Evolutionary conservation across 805 yeast genomes (phyloP), one percentile per base, ranked within the genome.

Genomic region (Maudiozyma turicensis): DNA sequence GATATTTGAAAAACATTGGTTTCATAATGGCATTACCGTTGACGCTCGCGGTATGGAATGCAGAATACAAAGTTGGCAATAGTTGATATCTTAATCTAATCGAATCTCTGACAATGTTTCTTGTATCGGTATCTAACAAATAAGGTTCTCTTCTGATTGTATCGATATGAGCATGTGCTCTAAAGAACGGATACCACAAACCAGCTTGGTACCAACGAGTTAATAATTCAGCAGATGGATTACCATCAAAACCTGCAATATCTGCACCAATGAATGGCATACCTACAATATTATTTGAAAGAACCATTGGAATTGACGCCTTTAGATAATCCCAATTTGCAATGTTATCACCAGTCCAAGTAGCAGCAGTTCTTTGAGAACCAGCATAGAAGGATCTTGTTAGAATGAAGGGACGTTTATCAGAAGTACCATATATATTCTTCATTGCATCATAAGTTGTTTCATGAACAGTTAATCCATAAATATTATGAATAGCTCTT

Each of bases 301-400:
- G 71, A 13, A 87, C 66, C 96, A 89, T 90, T 6, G 98, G 96
- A 43, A 88, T 75, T 0, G 96, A 86, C 5, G 78, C 74, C 56
- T 76, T 73, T 52, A 93, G 72, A 59, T 88, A 85, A 53, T 84
- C 93, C 99, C 99, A 93, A 55, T 76, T 82, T 3, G 96, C 87
- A 76, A 80, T 83, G 65, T 91, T 93, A 65, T 93, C 99, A 43
- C 99, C 99, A 0, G 96, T 88, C 99, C 99, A 93, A 79, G 86
- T 83, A 0, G 98, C 96, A 0, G 93, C 82, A 0, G 93, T 74
- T 57, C 90, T 75, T 67, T 93, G 98, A 2, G 96, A 86, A 0
- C 99, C 99, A 0, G 97, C 77, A 63, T 75, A 93, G 64, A 78
- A 91, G 0, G 97, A 75, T 53, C 99, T 73, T 0, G 99, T 88